Conservation (phyloP, 2,329 filamentous ascomycete species). For the Phyllosticta citribraziliensis region DNA sequence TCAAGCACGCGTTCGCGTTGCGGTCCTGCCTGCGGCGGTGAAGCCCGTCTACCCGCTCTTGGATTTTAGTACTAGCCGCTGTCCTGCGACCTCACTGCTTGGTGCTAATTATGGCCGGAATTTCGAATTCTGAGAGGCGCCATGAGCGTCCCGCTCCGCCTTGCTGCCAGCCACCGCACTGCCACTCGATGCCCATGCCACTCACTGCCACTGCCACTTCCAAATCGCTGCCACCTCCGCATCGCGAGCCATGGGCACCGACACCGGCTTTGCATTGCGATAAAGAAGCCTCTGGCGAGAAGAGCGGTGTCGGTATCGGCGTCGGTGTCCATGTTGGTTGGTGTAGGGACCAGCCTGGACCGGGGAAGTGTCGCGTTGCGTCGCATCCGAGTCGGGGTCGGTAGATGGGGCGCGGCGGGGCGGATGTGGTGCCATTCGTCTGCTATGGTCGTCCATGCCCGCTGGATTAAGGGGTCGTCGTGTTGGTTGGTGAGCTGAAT, state of each 20-base stretch:
- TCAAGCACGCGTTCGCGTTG: background rate
- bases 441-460: too few species aligned
- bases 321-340: too few species aligned
- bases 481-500: too few species aligned
- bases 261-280: background rate
- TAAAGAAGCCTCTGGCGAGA: background rate
- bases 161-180: background rate
- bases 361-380: too few species aligned
- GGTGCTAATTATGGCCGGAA: background rate
- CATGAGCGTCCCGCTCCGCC: background rate
- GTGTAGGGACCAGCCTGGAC: too few species aligned
- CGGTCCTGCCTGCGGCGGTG: background rate
- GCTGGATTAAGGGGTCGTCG: too few species aligned
- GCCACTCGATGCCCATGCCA: background rate
- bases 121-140: background rate
- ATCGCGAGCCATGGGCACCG: too few species aligned
- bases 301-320: too few species aligned
- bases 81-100: background rate
- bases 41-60: background rate
- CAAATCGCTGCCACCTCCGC: background rate
- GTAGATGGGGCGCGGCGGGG: too few species aligned
- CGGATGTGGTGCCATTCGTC: too few species aligned
- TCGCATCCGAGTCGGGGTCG: too few species aligned
- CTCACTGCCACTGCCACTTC: background rate
- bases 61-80: background rate